Conservation (phyloP, 768 basidiomycete species). For the Naematelia encephala region DNA sequence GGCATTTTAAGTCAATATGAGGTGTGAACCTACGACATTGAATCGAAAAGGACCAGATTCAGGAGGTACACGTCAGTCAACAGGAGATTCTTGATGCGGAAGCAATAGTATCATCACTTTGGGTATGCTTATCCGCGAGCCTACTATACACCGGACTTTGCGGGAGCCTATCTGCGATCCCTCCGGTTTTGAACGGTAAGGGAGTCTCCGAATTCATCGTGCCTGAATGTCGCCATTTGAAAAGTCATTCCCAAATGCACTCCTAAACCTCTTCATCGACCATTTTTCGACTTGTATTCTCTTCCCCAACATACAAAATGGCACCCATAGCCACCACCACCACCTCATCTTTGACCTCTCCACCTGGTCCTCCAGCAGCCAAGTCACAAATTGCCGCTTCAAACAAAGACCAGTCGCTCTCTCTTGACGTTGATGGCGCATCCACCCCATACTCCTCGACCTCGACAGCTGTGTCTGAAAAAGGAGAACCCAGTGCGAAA, state of each 20-base stretch:
- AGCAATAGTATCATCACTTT: too few relatives aligned
- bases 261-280: not conserved
- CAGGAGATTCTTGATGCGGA: too few relatives aligned
- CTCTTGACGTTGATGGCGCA: slow-evolving; percentile 34
- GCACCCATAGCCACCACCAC: slow-evolving; percentile 36
- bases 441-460: slow-evolving; percentile 40
- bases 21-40: too few relatives aligned
- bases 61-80: too few relatives aligned
- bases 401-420: slow-evolving; percentile 24
- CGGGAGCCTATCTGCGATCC: too few relatives aligned
- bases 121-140: too few relatives aligned
- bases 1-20: too few relatives aligned
- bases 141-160: too few relatives aligned
- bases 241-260: not conserved
- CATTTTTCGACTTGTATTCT: not conserved
- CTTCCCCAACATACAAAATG: slow-evolving; percentile 17
- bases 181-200: too few relatives aligned
- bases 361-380: slow-evolving; percentile 26
- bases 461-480: slow-evolving; percentile 43
- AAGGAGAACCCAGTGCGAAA: slow-evolving; percentile 15
- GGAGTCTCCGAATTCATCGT: not conserved
- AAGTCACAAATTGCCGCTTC: slow-evolving; percentile 30
- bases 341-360: slow-evolving; percentile 40
- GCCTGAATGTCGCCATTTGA: not conserved
- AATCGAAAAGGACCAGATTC: too few relatives aligned